These are phyloP conservation scores for Leucocoprinus birnbaumii DNA, from an alignment of 768 basidiomycete species.

Conservation along the genomic window DNA sequence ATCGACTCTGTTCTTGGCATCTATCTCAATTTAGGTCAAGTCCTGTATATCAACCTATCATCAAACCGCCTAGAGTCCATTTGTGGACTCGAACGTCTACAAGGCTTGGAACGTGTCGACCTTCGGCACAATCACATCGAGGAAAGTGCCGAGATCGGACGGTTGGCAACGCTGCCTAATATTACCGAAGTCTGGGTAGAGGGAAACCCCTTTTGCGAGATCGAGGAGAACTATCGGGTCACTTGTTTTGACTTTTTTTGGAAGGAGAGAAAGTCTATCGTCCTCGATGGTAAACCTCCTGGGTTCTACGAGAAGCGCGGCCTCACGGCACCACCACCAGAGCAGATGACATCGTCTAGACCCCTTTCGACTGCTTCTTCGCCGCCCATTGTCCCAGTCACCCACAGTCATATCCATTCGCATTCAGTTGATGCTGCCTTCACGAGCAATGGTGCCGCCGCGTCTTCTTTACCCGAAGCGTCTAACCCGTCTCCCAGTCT, in stretches of 20 bases:
- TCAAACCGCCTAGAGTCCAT: conserved; percentile 92
- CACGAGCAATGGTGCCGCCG: background rate
- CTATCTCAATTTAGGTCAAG: conserved; percentile 74
- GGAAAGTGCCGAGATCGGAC: conserved; percentile 82
- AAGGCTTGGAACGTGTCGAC: conserved; percentile 82
- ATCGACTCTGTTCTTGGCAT: conserved; percentile 94
- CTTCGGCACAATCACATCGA: conserved; percentile 75
- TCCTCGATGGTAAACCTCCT: conserved; percentile 72
- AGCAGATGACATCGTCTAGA: conserved; percentile 50
- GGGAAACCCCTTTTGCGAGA: conserved; percentile 78
- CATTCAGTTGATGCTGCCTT: conserved; percentile 8
- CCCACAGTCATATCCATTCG: conserved; percentile 29
- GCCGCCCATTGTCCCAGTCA: conserved; percentile 61
- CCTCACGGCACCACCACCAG: conserved; percentile 44
- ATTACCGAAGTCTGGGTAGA: conserved; percentile 80
- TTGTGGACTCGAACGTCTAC: conserved; percentile 89
- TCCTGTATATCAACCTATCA: conserved; percentile 77
- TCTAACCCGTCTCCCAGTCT: conserved; percentile 46
- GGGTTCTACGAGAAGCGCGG: conserved; percentile 70
- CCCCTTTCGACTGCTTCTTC: conserved; percentile 49
- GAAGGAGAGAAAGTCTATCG: conserved; percentile 76
- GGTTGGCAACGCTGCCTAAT: conserved; percentile 77
- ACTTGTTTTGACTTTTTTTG: conserved; percentile 82
- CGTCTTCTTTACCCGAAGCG: conserved; percentile 27
- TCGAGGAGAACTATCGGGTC: conserved; percentile 72